Conservation (phyloP, 2,329 filamentous ascomycete genomes). For the Hypoxylon rubiginosum region DNA sequence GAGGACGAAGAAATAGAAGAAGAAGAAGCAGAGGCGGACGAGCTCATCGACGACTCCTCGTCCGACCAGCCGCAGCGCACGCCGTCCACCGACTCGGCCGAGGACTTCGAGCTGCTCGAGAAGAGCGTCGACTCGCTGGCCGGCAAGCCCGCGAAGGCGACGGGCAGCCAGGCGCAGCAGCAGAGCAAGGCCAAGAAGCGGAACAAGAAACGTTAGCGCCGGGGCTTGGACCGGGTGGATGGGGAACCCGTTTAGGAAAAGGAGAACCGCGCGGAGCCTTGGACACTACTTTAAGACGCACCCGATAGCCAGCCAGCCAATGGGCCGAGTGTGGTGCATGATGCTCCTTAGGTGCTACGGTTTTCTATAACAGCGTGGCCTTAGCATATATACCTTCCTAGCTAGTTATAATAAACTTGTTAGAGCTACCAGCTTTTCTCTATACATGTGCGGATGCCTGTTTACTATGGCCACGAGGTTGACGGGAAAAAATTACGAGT, state of each 20-base stretch:
- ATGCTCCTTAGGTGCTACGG: background rate
- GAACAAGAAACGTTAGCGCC: slow-evolving; percentile 65
- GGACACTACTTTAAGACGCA: slow-evolving; percentile 1
- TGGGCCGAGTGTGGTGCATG: background rate
- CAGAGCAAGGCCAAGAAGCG: slow-evolving; percentile 63
- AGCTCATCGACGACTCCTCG: slow-evolving; percentile 57
- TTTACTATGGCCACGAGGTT: background rate
- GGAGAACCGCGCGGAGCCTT: slow-evolving; percentile 5
- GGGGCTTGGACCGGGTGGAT: background rate
- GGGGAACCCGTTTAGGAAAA: background rate
- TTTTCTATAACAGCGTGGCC: background rate
- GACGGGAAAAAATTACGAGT: no score
- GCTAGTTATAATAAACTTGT: background rate
- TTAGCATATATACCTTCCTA: background rate
- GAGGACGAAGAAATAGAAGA: slow-evolving; percentile 50
- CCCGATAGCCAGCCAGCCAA: background rate
- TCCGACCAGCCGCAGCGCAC: slow-evolving; percentile 64
- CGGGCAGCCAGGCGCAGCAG: slow-evolving; percentile 59
- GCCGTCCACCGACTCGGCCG: slow-evolving; percentile 69
- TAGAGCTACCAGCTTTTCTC: background rate
- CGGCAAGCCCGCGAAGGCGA: slow-evolving; percentile 56
- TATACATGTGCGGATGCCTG: background rate
- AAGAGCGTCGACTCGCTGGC: slow-evolving; percentile 70
- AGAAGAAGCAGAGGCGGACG: slow-evolving; percentile 54
- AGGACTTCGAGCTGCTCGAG: slow-evolving; percentile 74